Base-by-base conservation (phyloP, 2,329 filamentous ascomycete genomes). In the Pestalotiopsis sp. region DNA sequence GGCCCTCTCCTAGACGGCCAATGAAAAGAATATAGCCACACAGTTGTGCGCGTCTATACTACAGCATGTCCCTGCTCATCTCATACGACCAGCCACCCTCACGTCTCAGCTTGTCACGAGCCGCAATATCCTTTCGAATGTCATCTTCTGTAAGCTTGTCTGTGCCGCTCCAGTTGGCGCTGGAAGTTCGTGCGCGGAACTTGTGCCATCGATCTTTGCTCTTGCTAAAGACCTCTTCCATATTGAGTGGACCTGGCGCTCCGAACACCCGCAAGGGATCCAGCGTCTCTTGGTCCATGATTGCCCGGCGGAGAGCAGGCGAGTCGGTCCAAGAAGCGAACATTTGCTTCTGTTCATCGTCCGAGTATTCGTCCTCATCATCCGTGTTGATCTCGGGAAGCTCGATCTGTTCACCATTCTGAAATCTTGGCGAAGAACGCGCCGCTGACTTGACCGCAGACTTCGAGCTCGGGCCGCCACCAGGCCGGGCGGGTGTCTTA, bases 381-480 rank as follows among this genome's bases (percentile, higher is more conserved):
- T 99, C 97, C 1, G 96, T 98, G 71, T 94, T 90, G 74, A 99
- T 98, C 74, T 99, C 96, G 0, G 96, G 95, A 3, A 99, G 88
- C 73, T 96, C 92, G 75, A 99, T 98, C 65, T 88, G 89, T 69
- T 99, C 96, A 70, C 95, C 94, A 74, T 94, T 95, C 70, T 92
- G 92, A 81, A 97, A 97, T 65, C 93, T 90, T 1, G 94, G 94
- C 1, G 94, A 97, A 38, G 92, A 91, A 72, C 89, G 87, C 20
- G 87, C 81, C 2, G 81, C 84, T n/a, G 87, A 85, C 74, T 92
- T 93, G 69, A 84, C 84, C 2, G 83, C 83, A 1, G 90, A 88
- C 75, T 91, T 91, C 69, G 81, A 77, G 60, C 80, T 79, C 52
- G 77, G 79, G 59, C 79, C 79, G 31, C 81, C 84, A 23, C 77